Percentiles rank a stretch among this genome's conserved stretches.
phyloP scores from a whole-genome alignment of 2,329 filamentous ascomycete genomes.

The Colletotrichum sansevieriae region DNA sequence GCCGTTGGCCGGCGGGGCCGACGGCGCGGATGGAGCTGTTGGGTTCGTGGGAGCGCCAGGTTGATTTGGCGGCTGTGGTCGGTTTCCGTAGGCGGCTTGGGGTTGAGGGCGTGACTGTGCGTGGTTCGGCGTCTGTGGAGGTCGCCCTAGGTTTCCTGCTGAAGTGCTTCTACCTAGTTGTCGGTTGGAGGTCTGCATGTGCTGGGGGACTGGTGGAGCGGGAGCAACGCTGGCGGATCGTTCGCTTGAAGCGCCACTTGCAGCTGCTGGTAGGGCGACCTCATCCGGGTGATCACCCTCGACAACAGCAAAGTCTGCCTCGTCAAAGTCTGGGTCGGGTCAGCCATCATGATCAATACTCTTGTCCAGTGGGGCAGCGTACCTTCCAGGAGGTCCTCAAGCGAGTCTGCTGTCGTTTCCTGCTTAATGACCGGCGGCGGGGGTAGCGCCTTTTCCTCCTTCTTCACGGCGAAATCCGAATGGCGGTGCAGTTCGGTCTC shows the following conservation, averaged over 20 bases:
- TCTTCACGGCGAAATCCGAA: slow-evolving; percentile 77
- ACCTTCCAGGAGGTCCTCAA: slow-evolving; percentile 66
- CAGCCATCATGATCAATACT: not conserved
- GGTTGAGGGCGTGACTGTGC: slow-evolving; percentile 45
- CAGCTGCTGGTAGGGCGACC: slow-evolving; percentile 67
- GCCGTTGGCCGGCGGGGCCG: slow-evolving; percentile 29
- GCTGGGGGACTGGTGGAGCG: slow-evolving; percentile 41
- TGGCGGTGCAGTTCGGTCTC: slow-evolving; percentile 86
- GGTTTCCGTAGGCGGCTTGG: slow-evolving; percentile 43
- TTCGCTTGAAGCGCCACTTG: slow-evolving; percentile 46
- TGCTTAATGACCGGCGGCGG: slow-evolving; percentile 45
- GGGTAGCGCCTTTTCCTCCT: slow-evolving; percentile 49
- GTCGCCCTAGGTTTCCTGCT: slow-evolving; percentile 46
- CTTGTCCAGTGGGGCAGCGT: slow-evolving; percentile 42
- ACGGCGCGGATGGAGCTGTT: slow-evolving; percentile 36
- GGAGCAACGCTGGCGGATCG: slow-evolving; percentile 46
- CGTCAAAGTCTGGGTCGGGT: slow-evolving; percentile 71
- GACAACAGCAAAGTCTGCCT: slow-evolving; percentile 79
- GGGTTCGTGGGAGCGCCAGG: slow-evolving; percentile 41
- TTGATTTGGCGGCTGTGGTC: slow-evolving; percentile 44
- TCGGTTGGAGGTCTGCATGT: slow-evolving; percentile 56
- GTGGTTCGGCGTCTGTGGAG: slow-evolving; percentile 54
- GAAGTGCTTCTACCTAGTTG: slow-evolving; percentile 49
- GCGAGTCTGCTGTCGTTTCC: slow-evolving; percentile 58
- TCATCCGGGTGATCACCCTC: slow-evolving; percentile 83